Base-by-base conservation (phyloP, 1,139 yeast species). In the Meyerozyma elateridarum region DNA sequence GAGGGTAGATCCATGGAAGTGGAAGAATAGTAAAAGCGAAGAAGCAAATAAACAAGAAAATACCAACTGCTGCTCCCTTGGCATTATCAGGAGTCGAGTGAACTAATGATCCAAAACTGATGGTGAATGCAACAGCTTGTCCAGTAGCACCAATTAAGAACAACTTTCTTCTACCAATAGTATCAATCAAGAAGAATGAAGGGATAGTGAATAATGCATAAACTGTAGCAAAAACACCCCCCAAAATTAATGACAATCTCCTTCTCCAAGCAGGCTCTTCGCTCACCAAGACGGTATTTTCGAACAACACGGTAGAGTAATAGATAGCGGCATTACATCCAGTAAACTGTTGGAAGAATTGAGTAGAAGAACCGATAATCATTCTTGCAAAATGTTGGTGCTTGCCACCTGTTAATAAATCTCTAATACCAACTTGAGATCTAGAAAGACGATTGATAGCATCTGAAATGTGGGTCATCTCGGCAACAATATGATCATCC, bases 321-420 rank as follows among this genome's bases (percentile, higher is more conserved):
- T 78, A 79, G 47, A 76, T 78, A 38, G 80, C 79, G 41, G 83
- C 81, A 47, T 79, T 79, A 63, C 82, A 76, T 48, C 85, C 79
- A 30, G 76, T 71, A 46, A 73, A 66, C 50, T 73, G 79, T 52
- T 74, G 79, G 68, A 73, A 76, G 46, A 76, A 67, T 49, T 75
- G 77, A 22, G 84, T 67, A 5, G 85, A 76, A 7, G 85, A 64
- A 48, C 89, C 89, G 40, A 78, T 54, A 29, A 70, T 26, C 65
- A 71, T 68, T 68, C 80, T 70, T 50, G 63, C 70, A 49, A 71
- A 62, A 43, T 73, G 73, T 49, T 72, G 77, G 32, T 73, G 60
- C 51, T 70, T 75, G 30, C 85, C 85, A 31, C 76, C 74, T 28
- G 74, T 58, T 51, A 78, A 62, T 34, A 78, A 55, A 42, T 79